Evolutionary conservation across 768 basidiomycete species (phyloP).

Genomic region (Pisolithus tinctorius): DNA sequence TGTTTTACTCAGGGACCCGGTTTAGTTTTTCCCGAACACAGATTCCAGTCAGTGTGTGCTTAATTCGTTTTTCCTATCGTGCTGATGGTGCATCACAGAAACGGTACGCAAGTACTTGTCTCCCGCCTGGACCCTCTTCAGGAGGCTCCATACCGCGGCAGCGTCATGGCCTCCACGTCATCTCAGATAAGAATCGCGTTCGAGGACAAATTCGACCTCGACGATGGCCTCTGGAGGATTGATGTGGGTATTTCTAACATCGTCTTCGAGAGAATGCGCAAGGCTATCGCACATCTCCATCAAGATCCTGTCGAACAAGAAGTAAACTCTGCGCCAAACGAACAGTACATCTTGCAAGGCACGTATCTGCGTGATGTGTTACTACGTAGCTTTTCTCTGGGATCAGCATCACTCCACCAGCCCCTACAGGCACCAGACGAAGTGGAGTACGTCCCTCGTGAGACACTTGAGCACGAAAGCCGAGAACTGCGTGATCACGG

Average conservation of each 20-base stretch:
- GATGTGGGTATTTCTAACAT: conserved; percentile 68
- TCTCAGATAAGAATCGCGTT: conserved; percentile 58
- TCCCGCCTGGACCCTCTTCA: conserved; percentile 56
- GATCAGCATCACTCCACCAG: conserved; percentile 18
- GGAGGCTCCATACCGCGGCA: conserved; percentile 48
- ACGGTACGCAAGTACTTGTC: conserved; percentile 62
- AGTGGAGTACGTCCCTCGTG: conserved; percentile 30
- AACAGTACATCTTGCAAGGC: conserved; percentile 56
- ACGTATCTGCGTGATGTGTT: conserved; percentile 69
- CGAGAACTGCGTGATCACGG: conserved; percentile 17
- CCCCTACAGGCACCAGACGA: conserved; percentile 36
- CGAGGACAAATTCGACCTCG: conserved; percentile 38
- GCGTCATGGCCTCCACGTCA: conserved; percentile 41
- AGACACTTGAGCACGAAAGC: conserved; percentile 32
- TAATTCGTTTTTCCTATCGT: not conserved
- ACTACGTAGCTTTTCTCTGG: conserved; percentile 46
- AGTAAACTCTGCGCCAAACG: conserved; percentile 21
- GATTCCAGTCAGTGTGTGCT: conserved; percentile 53
- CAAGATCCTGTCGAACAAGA: conserved; percentile 45
- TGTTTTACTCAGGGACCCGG: conserved; percentile 62
- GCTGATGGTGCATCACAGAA: conserved; percentile 34
- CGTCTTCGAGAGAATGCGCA: conserved; percentile 60
- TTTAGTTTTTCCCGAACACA: conserved; percentile 52
- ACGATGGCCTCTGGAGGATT: conserved; percentile 51
- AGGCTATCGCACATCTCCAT: conserved; percentile 53